Evolutionary conservation across 768 basidiomycete species (phyloP), one percentile per base, ranked within the genome.

Genomic region (Hygrophorus russula): DNA sequence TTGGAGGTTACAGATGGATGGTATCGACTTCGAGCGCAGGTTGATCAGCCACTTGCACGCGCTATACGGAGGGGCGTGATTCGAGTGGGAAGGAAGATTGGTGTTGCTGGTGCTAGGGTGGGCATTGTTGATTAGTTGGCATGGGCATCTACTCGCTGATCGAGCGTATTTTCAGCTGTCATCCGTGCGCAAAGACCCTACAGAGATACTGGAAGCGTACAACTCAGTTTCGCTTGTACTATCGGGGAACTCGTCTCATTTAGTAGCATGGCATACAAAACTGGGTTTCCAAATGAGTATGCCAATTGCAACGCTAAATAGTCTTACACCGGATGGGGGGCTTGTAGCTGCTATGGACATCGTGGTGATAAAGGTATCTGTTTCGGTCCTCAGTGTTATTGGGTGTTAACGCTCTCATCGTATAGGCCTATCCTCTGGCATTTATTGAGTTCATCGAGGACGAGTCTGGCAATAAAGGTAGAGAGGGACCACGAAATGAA

Each of bases 1-100:
- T 61, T 99, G 5, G 96, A 97, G 60, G 64, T 98, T n/a, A 92
- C 91, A 0, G 96, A 99, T 56, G 96, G 96, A 11, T 99, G 96
- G 96, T 99, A 99, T 54, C 67, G 80, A 20, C 67, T 98, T 5
- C 76, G 79, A 11, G 86, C 90, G 0, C 70, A 70, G 36, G 68
- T 88, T 10, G 96, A 98, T 59, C 62, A 64, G 14, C 74, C 84
- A 2, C 66, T 99, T 15, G 70, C 70, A 2, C 72, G 82, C 35
- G 93, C 88, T 1, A 62, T 85, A 7, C 66, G 68, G 36, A 72
- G 70, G 18, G 81, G 85, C 0, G 66, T 71, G 36, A 72, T 99
- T 36, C 64, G 68, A 32, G 64, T 85, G 4, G 96, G 96, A 1
- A 71, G 80, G 49, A 99, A 99, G 66, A 69, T 99, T 14, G 80